A percentile compares a stretch with the other conserved stretches of the same genome.
These are phyloP conservation scores for Cinnamomum micranthum DNA, from an alignment of 164 flowering plant species.

Conservation along the genomic window DNA sequence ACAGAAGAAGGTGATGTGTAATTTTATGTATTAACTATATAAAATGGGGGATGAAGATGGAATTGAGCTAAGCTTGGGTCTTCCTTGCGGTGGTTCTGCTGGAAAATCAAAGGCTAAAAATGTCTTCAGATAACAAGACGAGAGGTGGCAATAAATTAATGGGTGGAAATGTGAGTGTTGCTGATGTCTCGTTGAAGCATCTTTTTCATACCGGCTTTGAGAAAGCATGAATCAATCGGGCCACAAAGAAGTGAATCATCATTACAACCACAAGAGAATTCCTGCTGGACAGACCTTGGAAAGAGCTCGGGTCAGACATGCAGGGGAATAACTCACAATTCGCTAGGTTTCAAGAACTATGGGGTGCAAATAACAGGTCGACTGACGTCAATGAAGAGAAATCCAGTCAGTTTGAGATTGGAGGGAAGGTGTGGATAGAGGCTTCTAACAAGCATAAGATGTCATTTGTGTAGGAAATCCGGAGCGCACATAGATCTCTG, in stretches of 20 bases:
- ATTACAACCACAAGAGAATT: conserved; percentile 40
- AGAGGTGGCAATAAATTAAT: conserved; percentile 47
- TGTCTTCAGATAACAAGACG: conserved; percentile 40
- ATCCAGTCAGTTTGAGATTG: conserved; percentile 15
- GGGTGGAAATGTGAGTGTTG: conserved; percentile 43
- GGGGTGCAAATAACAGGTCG: conserved; percentile 36
- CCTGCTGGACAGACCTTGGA: conserved; percentile 58
- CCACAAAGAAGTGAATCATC: conserved; percentile 34
- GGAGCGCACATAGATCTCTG: no score
- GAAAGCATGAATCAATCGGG: conserved; percentile 37
- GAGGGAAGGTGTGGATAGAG: conserved; percentile 26
- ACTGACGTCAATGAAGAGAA: conserved; percentile 43
- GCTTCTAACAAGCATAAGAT: conserved; percentile 54
- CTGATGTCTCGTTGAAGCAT: conserved; percentile 16
- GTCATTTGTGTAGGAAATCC: conserved; percentile 16
- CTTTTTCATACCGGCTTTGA: conserved; percentile 44
- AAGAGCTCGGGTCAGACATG: conserved; percentile 27
- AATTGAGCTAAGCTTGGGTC: conserved; percentile 81
- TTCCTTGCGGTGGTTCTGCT: conserved; percentile 67
- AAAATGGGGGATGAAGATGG: conserved; percentile 84
- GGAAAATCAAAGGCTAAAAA: conserved; percentile 49
- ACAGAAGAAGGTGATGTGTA: background rate
- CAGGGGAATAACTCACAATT: conserved; percentile 19
- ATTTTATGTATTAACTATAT: background rate
- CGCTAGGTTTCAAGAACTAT: conserved; percentile 27